These are phyloP conservation scores for Xylaria intraflava DNA, from an alignment of 495 filamentous ascomycete genomes.

Conservation along the genomic window DNA sequence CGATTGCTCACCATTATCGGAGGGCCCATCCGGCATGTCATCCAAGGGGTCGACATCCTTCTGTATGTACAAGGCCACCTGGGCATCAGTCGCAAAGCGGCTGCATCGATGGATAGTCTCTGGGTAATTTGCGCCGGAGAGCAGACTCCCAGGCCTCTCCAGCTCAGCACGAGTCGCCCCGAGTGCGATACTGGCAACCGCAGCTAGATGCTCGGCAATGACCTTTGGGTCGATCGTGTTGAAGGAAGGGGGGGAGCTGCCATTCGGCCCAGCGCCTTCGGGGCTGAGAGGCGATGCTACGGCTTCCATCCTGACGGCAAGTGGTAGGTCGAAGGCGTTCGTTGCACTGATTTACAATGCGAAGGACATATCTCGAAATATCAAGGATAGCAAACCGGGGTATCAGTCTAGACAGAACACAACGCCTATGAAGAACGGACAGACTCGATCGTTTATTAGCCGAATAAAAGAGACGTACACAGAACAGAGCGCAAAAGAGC, in stretches of 20 bases:
- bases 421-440: slow-evolving; percentile 12
- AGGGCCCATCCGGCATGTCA: slow-evolving; percentile 27
- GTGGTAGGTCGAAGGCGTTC: slow-evolving; percentile 12
- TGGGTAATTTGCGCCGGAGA: slow-evolving; percentile 59
- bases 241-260: slow-evolving; percentile 37
- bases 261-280: slow-evolving; percentile 35
- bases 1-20: slow-evolving; percentile 26
- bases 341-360: slow-evolving; percentile 12
- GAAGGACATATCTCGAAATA: slow-evolving; percentile 20
- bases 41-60: slow-evolving; percentile 60
- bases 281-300: slow-evolving; percentile 37
- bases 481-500: slow-evolving; percentile 6
- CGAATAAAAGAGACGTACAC: slow-evolving; percentile 7
- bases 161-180: slow-evolving; percentile 78
- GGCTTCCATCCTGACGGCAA: slow-evolving; percentile 39
- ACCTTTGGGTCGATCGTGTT: slow-evolving; percentile 41
- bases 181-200: slow-evolving; percentile 74
- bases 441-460: slow-evolving; percentile 16
- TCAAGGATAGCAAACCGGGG: slow-evolving; percentile 9
- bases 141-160: slow-evolving; percentile 69
- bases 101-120: slow-evolving; percentile 84
- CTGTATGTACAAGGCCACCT: slow-evolving; percentile 81
- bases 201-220: slow-evolving; percentile 72
- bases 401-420: slow-evolving; percentile 15
- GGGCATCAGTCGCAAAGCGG: slow-evolving; percentile 81